Evolutionary conservation across 2,329 filamentous ascomycete genomes (phyloP), one percentile per base, ranked within the genome.

Genomic region (Botryosphaeria dothidea): DNA sequence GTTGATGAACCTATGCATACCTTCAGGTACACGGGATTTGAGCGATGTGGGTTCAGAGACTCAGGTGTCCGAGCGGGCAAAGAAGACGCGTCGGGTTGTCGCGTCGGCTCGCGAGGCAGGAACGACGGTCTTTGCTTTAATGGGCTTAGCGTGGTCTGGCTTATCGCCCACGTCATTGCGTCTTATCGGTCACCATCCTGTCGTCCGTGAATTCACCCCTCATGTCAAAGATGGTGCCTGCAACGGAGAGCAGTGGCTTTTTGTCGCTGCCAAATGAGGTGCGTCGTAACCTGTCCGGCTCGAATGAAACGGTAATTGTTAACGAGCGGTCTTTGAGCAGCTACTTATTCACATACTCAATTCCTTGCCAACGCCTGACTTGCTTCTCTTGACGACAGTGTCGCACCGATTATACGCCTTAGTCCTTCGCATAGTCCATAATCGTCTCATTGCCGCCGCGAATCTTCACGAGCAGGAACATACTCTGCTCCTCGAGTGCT

Each of bases 401-500:
- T 90, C 84, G 62, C 86, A 83, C 31, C 88, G 86, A 43, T 86
- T 92, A 70, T 84, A 90, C 74, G 85, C 82, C 45, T 73, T 91
- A 45, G 83, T 90, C 65, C 77, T 88, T 4, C 85, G 86, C 27
- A 84, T 92, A 49, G 77, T 92, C 7, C 86, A 90, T 68, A 83
- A 84, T 56, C 88, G 90, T 36, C 81, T 92, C 1, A 77, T 88
- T 52, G 75, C 83, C 21, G 86, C 87, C 21, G 83, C 87, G 4
- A 78, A 84, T 3, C 77, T 90, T 7, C 52, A 65, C 19, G 63
- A 65, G 13, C 78, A 84, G 41, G 84, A 87, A 41, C 86, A 92
- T 71, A 85, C 88, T 62, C 78, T 95, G 43, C 86, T 93, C 41
- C 85, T 96, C 46, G 91, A 94, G 78, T 92, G 90, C 74, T 93